Evolutionary conservation across 768 basidiomycete species (phyloP), one percentile per base, ranked within the genome.

Genomic region (Lanmaoa pseudosensibilis): DNA sequence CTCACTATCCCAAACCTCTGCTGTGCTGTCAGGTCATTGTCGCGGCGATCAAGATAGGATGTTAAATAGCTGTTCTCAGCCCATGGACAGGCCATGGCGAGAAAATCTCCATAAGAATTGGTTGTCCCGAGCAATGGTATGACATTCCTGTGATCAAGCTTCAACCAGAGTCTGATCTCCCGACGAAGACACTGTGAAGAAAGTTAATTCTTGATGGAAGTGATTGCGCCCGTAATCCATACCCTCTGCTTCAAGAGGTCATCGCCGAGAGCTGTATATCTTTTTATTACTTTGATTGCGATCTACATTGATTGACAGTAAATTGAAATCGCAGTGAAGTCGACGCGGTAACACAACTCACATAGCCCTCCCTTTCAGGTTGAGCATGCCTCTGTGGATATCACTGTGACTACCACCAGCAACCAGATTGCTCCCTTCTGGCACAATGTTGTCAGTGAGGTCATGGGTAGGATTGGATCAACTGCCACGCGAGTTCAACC

Each of bases 81-180:
- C 72, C 72, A 73, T 3, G 74, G 74, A 25, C 57, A 74, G 16
- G 75, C 59, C 69, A 73, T 73, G 1, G 74, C 71, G 4, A 58
- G 44, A 48, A 68, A 66, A 4, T 62, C 65, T 2, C 74, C 74
- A 52, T 66, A 74, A 33, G 51, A 66, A 1, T 21, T 52, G 21
- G 66, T 57, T 11, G 60, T 64, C 18, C 73, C 72, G 5, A 63
- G 66, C 0, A 74, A 58, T 18, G 69, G 69, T 19, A 75, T 33
- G 7, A 74, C 44, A 32, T 75, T 74, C 19, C 23, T 46, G 53
- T 75, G 73, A 1, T 60, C 45, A 12, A 74, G 65, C n/a, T 32
- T 50, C 39, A 63, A 45, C 73, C 73, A 74, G 7, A 72, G 53
- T 10, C 50, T 50, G 34, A 74, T 60, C 51, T 75, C 73, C 16